A percentile compares a stretch with the other conserved stretches of the same genome.
Conservation (phyloP, 2,329 filamentous ascomycete species). For the Fusarium staphyleae region DNA sequence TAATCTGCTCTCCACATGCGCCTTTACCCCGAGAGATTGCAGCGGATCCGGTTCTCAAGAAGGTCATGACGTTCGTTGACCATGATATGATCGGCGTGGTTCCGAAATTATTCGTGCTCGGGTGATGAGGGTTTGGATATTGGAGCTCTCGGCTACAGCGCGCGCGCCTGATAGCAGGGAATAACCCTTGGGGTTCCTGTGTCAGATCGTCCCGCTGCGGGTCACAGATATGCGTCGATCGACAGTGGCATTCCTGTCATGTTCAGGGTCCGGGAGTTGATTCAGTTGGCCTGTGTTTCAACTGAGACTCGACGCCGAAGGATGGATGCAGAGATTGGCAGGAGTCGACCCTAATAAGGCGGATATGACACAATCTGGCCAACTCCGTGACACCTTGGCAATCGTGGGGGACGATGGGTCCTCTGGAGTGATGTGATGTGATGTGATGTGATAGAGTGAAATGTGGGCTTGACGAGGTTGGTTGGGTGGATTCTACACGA, state of each 20-base stretch:
- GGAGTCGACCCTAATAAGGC: conserved; percentile 1
- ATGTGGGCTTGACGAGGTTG: too few relatives aligned
- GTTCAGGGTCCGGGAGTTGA: conserved; percentile 8
- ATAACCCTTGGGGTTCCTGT: conserved; percentile 17
- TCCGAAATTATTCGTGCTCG: conserved; percentile 2
- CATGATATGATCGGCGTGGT: conserved; percentile 19
- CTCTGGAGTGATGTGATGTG: not conserved
- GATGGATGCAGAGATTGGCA: conserved; percentile 15
- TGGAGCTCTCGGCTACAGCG: too few relatives aligned
- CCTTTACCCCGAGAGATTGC: not conserved
- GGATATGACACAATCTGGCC: conserved; percentile 15
- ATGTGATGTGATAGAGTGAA: too few relatives aligned
- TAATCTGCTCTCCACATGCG: not conserved
- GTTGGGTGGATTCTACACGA: too few relatives aligned
- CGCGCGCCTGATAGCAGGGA: too few relatives aligned
- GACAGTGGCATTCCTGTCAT: conserved; percentile 28
- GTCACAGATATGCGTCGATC: conserved; percentile 31
- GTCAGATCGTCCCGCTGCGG: conserved; percentile 37
- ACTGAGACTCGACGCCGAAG: conserved; percentile 1
- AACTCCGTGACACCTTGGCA: conserved; percentile 2
- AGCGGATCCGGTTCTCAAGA: conserved; percentile 1
- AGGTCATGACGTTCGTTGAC: conserved; percentile 15
- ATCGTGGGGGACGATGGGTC: conserved; percentile 15
- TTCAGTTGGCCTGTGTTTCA: not conserved
- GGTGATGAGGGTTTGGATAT: conserved; percentile 16